Evolutionary conservation across 352 stramenopile genomes (phyloP), one percentile per base, ranked within the genome.

Genomic region (Albugo candida): DNA sequence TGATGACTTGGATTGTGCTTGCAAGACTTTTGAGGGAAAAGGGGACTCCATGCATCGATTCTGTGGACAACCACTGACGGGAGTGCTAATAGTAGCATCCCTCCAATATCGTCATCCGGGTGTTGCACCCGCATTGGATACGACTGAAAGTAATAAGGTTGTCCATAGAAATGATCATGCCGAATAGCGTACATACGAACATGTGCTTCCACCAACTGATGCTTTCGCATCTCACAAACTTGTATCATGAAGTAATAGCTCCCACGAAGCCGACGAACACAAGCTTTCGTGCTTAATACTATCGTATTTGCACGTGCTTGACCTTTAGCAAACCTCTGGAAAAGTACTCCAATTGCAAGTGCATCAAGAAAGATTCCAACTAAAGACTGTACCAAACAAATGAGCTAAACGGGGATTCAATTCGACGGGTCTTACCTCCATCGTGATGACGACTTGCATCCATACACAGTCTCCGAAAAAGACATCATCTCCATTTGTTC

Each of bases 201-300:
- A 51, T 95, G 88, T 5, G 85, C 86, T 53, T 97, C 88, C 11
- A 97, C 83, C 35, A 98, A 75, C 61, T 96, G 82, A 60, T 95
- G 85, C 56, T 96, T 95, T 56, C 84, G 80, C 68, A 89, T 84
- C 55, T 92, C 78, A 48, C 71, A 86, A 11, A 67, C 83, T 53
- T 80, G 94, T 44, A 91, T 89, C 65, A 96, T 97, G 49, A 97
- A 93, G 68, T 96, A 96, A 42, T 85, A 61, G 35, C 92, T 58
- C 18, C 85, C 86, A 21, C 82, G 65, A 18, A 97, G 77, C 43
- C 80, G 70, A 27, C 83, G 77, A 48, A 97, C 69, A 13, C 92
- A 70, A 2, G 92, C 89, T 47, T 88, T 84, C 40, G 95, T 85
- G 54, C 77, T 96, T 58, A 97, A 86, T 0, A 96, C 64, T 55